phyloP scores from a whole-genome alignment of 306 rosid species.

The Vachellia pachyceras region DNA sequence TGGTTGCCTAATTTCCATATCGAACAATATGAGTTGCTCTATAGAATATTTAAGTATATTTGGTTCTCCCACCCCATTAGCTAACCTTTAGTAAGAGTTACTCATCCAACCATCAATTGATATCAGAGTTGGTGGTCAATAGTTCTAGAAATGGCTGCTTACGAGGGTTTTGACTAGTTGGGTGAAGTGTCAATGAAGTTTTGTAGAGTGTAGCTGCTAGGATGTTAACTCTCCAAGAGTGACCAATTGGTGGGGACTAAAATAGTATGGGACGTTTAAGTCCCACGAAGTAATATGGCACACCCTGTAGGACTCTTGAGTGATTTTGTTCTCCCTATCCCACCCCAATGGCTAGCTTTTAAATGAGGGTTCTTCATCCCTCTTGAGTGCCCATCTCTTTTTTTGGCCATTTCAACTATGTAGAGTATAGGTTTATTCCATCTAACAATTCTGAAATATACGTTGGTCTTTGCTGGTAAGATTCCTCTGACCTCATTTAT shows the following conservation, averaged over 20 bases:
- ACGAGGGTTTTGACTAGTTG: not conserved
- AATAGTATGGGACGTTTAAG: not conserved
- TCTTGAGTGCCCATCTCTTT: not conserved
- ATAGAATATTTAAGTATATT: not conserved
- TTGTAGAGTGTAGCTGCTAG: not conserved
- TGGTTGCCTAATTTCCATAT: not conserved
- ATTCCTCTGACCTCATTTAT: slow-evolving; percentile 37
- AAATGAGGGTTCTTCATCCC: not conserved
- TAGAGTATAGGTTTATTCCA: not conserved
- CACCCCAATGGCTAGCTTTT: not conserved
- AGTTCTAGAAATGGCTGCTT: not conserved
- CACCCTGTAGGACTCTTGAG: not conserved
- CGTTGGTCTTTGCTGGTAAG: slow-evolving; percentile 25
- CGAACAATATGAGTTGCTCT: not conserved
- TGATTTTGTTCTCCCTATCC: not conserved
- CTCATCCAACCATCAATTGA: not conserved
- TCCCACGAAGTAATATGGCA: not conserved
- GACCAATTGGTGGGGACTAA: not conserved
- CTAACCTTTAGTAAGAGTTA: not conserved
- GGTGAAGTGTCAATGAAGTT: too few species aligned
- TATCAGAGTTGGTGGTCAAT: not conserved
- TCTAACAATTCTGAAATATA: slow-evolving; percentile 21
- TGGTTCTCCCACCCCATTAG: not conserved
- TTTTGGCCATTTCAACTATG: not conserved
- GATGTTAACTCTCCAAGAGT: not conserved